A percentile compares a stretch with the other conserved stretches of the same genome.
Evolutionary conservation across 352 stramenopile species (phyloP).

Genomic region (Peronospora farinosa): DNA sequence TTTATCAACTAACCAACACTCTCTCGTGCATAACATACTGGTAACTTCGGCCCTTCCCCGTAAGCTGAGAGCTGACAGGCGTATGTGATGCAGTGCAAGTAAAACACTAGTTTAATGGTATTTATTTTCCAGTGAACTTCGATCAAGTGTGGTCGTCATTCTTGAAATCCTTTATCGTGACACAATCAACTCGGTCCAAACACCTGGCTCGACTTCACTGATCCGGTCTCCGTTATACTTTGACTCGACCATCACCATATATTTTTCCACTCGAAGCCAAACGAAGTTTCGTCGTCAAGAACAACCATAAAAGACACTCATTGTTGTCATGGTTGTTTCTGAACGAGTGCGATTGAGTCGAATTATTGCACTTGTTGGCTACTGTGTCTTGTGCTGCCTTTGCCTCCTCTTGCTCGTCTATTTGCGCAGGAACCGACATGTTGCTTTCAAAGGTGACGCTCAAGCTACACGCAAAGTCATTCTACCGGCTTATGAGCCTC

Average conservation of each 20-base stretch:
- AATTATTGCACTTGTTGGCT: conserved; percentile 31
- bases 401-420: conserved; percentile 37
- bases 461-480: conserved; percentile 43
- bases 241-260: too few species aligned
- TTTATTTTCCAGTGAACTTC: background rate
- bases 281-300: background rate
- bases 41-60: background rate
- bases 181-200: background rate
- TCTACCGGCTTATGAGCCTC: conserved; percentile 48
- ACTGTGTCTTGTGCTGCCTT: conserved; percentile 30
- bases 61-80: background rate
- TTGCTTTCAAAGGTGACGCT: conserved; percentile 37
- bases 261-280: background rate
- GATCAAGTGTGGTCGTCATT: background rate
- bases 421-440: conserved; percentile 35
- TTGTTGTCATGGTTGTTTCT: conserved; percentile 1
- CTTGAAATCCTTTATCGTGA: background rate
- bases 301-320: background rate
- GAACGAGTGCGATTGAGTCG: conserved; percentile 22
- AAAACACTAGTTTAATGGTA: background rate
- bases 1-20: background rate
- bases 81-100: background rate
- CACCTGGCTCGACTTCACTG: background rate
- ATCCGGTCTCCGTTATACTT: background rate
- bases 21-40: conserved; percentile 3